Base-by-base conservation (phyloP, 2,329 filamentous ascomycete genomes). In the Calonectria pseudoreteaudii region DNA sequence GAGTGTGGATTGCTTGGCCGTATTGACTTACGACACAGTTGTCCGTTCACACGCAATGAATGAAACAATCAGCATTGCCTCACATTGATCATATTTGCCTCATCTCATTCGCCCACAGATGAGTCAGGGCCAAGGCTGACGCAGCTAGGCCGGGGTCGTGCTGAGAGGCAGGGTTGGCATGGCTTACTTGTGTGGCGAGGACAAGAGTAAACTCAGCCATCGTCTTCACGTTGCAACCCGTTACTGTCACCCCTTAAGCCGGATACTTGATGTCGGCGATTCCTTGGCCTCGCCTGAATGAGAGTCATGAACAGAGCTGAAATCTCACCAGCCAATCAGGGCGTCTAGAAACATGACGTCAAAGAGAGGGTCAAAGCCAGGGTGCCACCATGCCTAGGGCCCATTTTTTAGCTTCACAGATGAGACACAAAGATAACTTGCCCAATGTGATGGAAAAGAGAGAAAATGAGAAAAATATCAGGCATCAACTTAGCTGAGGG, bases 321-420 rank as follows among this genome's bases (percentile, higher is more conserved):
- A 73, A 74, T 68, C 20, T 30, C 66, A 72, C 49, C 64, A 56
- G 38, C 79, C 79, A 80, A 80, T 80, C 74, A 80, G 10, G 31
- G 13, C 36, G 34, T 28, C 23, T 47, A 41, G 66, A 76, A 76
- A 77, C 68, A 80, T 80, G 79, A 80, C 79, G 79, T 80, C 79
- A 80, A 76, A 20, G 47, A 65, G 62, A 44, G 50, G 31, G 56
- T 38, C 34, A 38, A 60, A 38, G 34, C 31, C 56, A 38, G 30
- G 56, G 31, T 36, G 31, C 56, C 56, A 60, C 56, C 31, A 18
- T 28, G 53, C 18, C 56, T 60, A 60, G 31, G 56, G 56, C 49
- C 49, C 49, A 58, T 60, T 60, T 60, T 58, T 60, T 60, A 31
- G 56, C 56, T 60, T 14, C n/a, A 31, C 34, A 34, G 58, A 56